These are phyloP conservation scores for Sordaria brevicollis DNA, from an alignment of 495 filamentous ascomycete species.

Conservation along the genomic window DNA sequence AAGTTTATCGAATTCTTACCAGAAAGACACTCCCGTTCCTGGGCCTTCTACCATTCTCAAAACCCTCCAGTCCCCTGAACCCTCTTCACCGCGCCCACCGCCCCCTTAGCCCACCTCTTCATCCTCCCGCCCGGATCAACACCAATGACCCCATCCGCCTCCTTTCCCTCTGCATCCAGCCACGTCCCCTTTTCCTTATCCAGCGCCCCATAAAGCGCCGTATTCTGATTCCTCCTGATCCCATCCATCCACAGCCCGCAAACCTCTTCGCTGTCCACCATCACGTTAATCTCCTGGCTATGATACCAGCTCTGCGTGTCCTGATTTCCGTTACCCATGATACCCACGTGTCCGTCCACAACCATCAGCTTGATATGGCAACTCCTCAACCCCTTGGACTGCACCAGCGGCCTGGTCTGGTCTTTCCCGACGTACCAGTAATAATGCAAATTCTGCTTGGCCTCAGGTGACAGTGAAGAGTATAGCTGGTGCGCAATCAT, in stretches of 20 bases:
- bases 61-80: constrained; percentile 54
- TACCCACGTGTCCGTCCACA: constrained; percentile 54
- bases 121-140: constrained; percentile 46
- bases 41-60: constrained; percentile 10
- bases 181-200: constrained; percentile 47
- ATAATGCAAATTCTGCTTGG: constrained; percentile 41
- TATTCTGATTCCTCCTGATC: constrained; percentile 61
- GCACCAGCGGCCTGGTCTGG: constrained; percentile 53
- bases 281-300: constrained; percentile 63
- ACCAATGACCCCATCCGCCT: constrained; percentile 50
- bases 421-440: constrained; percentile 66
- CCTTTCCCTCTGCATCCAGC: constrained; percentile 45
- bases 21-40: background rate
- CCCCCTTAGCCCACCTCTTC: constrained; percentile 52
- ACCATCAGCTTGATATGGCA: constrained; percentile 74
- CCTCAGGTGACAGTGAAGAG: constrained; percentile 35
- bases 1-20: background rate
- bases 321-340: constrained; percentile 68
- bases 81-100: constrained; percentile 51
- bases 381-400: constrained; percentile 48
- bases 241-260: constrained; percentile 54
- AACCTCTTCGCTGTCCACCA: constrained; percentile 52
- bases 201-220: constrained; percentile 49
- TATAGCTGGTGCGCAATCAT: constrained; percentile 51
- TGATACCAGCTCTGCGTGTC: constrained; percentile 78